These are phyloP conservation scores for Cicer cuneatum DNA, from an alignment of 306 rosid species.

Conservation along the genomic window DNA sequence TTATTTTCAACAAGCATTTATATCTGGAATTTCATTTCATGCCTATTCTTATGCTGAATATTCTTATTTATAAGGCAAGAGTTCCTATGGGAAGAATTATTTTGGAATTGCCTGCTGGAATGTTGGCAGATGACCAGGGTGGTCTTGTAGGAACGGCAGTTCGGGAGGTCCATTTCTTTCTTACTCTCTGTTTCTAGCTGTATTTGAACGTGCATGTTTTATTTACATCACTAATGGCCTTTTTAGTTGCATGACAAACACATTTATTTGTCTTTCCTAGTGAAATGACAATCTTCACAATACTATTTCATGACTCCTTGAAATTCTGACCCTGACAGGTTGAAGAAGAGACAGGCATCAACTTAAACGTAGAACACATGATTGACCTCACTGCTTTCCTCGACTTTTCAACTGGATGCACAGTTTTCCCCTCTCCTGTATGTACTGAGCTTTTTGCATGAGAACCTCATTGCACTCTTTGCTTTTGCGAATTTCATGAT, in stretches of 20 bases:
- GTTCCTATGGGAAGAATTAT: constrained; percentile 80
- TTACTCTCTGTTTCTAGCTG: constrained; percentile 27
- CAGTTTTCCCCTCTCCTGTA: constrained; percentile 83
- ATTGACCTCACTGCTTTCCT: constrained; percentile 84
- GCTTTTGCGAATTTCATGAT: constrained; percentile 18
- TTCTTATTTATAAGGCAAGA: constrained; percentile 67
- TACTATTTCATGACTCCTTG: constrained; percentile 14
- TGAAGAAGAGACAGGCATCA: constrained; percentile 89
- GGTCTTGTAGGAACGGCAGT: constrained; percentile 92
- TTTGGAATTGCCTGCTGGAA: constrained; percentile 97
- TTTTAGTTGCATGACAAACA: constrained; percentile 28
- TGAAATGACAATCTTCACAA: constrained; percentile 5
- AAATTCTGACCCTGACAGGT: constrained; percentile 59
- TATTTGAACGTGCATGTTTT: constrained; percentile 7
- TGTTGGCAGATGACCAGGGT: constrained; percentile 83
- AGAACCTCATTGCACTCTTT: constrained; percentile 15
- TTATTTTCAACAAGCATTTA: neutral
- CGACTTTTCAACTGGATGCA: constrained; percentile 74
- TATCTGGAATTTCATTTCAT: constrained; percentile 9
- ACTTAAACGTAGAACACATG: constrained; percentile 72
- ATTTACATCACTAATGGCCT: neutral
- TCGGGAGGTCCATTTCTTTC: constrained; percentile 69
- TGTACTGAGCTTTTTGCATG: constrained; percentile 34
- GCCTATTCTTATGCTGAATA: constrained; percentile 40
- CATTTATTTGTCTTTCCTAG: constrained; percentile 21